Conservation (phyloP, 2,329 filamentous ascomycete species). For the Arthrobotrys conoides region DNA sequence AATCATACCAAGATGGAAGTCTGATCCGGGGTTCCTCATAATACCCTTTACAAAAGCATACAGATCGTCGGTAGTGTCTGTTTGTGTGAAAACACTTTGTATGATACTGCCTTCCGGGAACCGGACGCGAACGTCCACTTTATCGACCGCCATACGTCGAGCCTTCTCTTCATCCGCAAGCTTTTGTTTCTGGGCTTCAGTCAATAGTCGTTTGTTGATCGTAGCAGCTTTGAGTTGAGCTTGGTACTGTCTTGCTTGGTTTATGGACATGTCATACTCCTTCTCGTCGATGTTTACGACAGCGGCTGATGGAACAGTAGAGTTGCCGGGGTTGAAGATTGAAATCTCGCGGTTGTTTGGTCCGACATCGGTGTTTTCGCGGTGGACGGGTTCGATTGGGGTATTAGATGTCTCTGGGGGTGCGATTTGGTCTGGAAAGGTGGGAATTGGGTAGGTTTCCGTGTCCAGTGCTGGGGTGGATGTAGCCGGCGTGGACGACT, state of each 20-base stretch:
- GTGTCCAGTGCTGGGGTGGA: slow-evolving; percentile 30
- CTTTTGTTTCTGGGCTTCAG: slow-evolving; percentile 83
- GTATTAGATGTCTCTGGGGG: slow-evolving; percentile 46
- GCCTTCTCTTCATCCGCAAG: slow-evolving; percentile 77
- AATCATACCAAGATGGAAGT: slow-evolving; percentile 79
- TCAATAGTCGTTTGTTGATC: slow-evolving; percentile 82
- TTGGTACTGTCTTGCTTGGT: slow-evolving; percentile 82
- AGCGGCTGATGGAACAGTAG: slow-evolving; percentile 82
- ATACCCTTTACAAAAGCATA: slow-evolving; percentile 81
- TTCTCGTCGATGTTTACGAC: slow-evolving; percentile 69
- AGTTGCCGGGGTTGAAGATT: slow-evolving; percentile 83
- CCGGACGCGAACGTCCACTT: slow-evolving; percentile 82
- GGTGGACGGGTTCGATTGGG: slow-evolving; percentile 56
- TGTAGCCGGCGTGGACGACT: slow-evolving; percentile 23
- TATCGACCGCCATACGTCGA: slow-evolving; percentile 72
- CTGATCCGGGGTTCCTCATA: slow-evolving; percentile 75
- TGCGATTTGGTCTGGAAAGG: slow-evolving; percentile 60
- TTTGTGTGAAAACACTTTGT: slow-evolving; percentile 77
- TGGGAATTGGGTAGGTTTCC: slow-evolving; percentile 48
- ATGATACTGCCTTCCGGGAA: slow-evolving; percentile 89
- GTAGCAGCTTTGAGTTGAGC: slow-evolving; percentile 74
- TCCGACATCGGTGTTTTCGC: slow-evolving; percentile 61
- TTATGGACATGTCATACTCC: slow-evolving; percentile 83
- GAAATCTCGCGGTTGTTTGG: slow-evolving; percentile 72
- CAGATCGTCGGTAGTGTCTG: slow-evolving; percentile 78